Percentiles rank a stretch among this genome's conserved stretches.
These are phyloP conservation scores for Xylariales sp. DNA, from an alignment of 2,329 filamentous ascomycete species.

Conservation along the genomic window DNA sequence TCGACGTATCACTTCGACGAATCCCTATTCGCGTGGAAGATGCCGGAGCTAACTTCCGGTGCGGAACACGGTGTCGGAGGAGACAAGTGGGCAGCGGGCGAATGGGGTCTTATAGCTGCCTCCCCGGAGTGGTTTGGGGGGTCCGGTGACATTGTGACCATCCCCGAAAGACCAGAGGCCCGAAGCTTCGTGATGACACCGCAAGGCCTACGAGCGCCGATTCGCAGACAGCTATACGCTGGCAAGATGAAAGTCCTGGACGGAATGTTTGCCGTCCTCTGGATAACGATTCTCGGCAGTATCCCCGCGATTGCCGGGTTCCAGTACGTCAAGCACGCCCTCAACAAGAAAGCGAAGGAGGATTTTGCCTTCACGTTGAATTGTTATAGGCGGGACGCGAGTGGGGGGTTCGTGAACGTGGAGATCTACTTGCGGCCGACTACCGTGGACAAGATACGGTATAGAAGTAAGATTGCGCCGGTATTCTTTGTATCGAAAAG, in stretches of 20 bases:
- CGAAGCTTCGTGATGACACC: constrained; percentile 18
- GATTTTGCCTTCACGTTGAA: constrained; percentile 12
- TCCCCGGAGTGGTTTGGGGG: constrained; percentile 7
- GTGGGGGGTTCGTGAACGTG: neutral
- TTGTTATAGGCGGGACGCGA: neutral
- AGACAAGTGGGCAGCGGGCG: neutral
- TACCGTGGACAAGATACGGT: constrained; percentile 1
- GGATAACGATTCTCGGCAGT: constrained; percentile 4
- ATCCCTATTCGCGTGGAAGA: constrained; percentile 25
- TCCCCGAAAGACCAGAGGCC: neutral
- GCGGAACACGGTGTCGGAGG: neutral
- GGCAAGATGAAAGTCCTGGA: neutral
- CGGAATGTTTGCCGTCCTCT: neutral
- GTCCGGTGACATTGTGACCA: constrained; percentile 2
- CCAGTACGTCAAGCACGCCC: neutral
- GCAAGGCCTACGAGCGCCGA: constrained; percentile 5
- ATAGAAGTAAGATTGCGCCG: neutral
- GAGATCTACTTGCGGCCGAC: constrained; percentile 13
- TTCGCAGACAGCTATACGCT: constrained; percentile 1
- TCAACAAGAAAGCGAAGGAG: constrained; percentile 12
- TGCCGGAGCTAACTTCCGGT: constrained; percentile 8
- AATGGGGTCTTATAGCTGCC: constrained; percentile 15
- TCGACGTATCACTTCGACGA: constrained; percentile 12
- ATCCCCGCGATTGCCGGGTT: constrained; percentile 5
- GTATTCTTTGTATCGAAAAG: neutral